Conservation (phyloP, 1,284 basidiomycete species). For the Melampsora larici-populina region DNA sequence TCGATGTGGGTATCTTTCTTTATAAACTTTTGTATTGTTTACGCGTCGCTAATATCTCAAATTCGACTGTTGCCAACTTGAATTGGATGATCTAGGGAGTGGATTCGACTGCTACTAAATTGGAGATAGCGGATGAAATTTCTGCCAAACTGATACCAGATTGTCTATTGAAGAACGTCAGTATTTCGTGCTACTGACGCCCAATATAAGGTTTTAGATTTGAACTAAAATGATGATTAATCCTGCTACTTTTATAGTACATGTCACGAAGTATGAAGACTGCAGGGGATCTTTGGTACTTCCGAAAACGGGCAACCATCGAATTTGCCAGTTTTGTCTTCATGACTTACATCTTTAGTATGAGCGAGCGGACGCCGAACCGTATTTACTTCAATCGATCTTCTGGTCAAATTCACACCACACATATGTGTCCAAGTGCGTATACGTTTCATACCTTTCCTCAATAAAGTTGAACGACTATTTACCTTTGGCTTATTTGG, state of each 20-base stretch:
- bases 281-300: constrained; percentile 86
- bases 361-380: constrained; percentile 76
- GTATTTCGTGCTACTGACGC: constrained; percentile 49
- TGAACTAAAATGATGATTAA: not conserved
- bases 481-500: not conserved
- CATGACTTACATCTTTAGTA: constrained; percentile 83
- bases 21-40: not conserved
- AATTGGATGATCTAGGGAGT: constrained; percentile 20
- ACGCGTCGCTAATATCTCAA: not conserved
- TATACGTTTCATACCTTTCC: too few relatives aligned
- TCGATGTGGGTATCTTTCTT: constrained; percentile 60
- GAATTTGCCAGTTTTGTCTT: constrained; percentile 86
- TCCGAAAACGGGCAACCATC: constrained; percentile 92
- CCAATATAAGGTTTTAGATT: not conserved
- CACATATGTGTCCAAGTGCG: constrained; percentile 78
- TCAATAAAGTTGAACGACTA: too few relatives aligned
- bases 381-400: constrained; percentile 83
- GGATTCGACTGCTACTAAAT: constrained; percentile 60
- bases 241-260: constrained; percentile 61
- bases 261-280: constrained; percentile 80
- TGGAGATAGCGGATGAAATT: constrained; percentile 88
- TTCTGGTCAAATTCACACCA: constrained; percentile 87
- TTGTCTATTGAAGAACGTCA: constrained; percentile 75
- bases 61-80: not conserved
- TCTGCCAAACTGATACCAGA: constrained; percentile 85